A percentile compares a stretch with the other conserved stretches of the same genome.
phyloP scores from a whole-genome alignment of 495 filamentous ascomycete species.

The Penicillium goetzii region DNA sequence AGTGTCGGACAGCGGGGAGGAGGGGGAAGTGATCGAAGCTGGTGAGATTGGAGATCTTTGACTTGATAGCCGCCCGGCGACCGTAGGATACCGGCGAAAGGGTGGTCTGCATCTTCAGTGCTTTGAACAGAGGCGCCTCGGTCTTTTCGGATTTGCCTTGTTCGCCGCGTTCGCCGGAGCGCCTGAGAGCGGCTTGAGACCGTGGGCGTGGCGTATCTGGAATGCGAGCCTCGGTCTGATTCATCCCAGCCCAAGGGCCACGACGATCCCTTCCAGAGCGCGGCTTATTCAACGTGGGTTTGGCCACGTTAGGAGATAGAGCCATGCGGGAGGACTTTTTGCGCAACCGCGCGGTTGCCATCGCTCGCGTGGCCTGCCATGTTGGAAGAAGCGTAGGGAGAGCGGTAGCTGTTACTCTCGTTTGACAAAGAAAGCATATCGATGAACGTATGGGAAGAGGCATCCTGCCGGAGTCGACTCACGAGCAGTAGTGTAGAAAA shows the following conservation, averaged over 20 bases:
- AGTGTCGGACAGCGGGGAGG: slow-evolving; percentile 71
- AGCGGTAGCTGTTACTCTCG: slow-evolving; percentile 28
- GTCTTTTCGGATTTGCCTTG: slow-evolving; percentile 40
- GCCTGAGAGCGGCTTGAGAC: slow-evolving; percentile 46
- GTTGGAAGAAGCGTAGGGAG: slow-evolving; percentile 22
- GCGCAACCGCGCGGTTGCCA: slow-evolving; percentile 45
- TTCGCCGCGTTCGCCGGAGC: slow-evolving; percentile 41
- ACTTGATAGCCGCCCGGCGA: slow-evolving; percentile 68
- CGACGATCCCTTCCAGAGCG: slow-evolving; percentile 40
- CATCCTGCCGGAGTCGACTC: slow-evolving; percentile 35
- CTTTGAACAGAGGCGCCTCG: slow-evolving; percentile 67
- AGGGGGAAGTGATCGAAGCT: slow-evolving; percentile 81
- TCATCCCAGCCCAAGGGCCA: slow-evolving; percentile 80
- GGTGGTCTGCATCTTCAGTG: slow-evolving; percentile 91
- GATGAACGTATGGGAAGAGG: slow-evolving; percentile 38
- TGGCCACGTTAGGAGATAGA: slow-evolving; percentile 73
- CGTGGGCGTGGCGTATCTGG: slow-evolving; percentile 41
- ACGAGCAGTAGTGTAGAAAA: background rate
- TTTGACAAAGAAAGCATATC: slow-evolving; percentile 48
- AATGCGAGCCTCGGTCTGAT: slow-evolving; percentile 70
- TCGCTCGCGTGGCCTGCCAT: slow-evolving; percentile 44
- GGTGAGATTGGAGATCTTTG: slow-evolving; percentile 65
- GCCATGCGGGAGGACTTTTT: slow-evolving; percentile 72
- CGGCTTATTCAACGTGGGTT: slow-evolving; percentile 49
- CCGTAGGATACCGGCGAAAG: slow-evolving; percentile 75